phyloP scores from a whole-genome alignment of 2,329 filamentous ascomycete genomes.

The Colletotrichum incanum region DNA sequence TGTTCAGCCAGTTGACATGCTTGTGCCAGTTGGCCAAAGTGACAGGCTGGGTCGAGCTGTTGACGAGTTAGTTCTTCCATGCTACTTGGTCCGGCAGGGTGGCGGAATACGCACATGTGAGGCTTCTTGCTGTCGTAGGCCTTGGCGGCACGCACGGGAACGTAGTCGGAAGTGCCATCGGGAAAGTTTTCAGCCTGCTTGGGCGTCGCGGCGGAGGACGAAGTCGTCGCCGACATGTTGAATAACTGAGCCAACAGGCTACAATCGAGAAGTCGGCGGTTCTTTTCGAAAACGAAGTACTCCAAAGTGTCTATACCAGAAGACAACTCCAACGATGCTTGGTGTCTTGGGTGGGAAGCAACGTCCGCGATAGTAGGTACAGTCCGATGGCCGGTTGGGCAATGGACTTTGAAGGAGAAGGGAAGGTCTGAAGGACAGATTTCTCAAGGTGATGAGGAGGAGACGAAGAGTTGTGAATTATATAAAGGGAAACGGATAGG shows the following conservation, averaged over 20 bases:
- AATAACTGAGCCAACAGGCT: constrained; percentile 20
- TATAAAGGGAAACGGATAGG: constrained; percentile 37
- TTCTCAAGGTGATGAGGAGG: background rate
- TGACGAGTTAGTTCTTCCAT: background rate
- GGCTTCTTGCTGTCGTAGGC: constrained; percentile 76
- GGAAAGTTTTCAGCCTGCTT: constrained; percentile 59
- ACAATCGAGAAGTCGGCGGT: background rate
- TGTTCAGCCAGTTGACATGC: constrained; percentile 95
- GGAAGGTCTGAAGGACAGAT: constrained; percentile 9
- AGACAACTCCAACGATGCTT: constrained; percentile 33
- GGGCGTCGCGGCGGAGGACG: constrained; percentile 58
- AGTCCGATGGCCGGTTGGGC: constrained; percentile 19
- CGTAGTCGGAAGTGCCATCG: constrained; percentile 71
- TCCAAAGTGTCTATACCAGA: constrained; percentile 19
- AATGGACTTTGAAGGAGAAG: constrained; percentile 26
- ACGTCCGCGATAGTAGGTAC: constrained; percentile 9
- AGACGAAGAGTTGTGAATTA: constrained; percentile 32
- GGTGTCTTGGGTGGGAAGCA: constrained; percentile 17
- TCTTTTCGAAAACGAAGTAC: constrained; percentile 18
- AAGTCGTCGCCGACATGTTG: constrained; percentile 44
- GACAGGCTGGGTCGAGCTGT: constrained; percentile 79
- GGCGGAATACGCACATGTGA: constrained; percentile 70
- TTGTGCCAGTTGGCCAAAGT: constrained; percentile 90
- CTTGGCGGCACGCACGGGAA: constrained; percentile 63
- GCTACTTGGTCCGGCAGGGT: background rate